Evolutionary conservation across 495 filamentous ascomycete species (phyloP).

Genomic region (Hyaloscypha finlandica): DNA sequence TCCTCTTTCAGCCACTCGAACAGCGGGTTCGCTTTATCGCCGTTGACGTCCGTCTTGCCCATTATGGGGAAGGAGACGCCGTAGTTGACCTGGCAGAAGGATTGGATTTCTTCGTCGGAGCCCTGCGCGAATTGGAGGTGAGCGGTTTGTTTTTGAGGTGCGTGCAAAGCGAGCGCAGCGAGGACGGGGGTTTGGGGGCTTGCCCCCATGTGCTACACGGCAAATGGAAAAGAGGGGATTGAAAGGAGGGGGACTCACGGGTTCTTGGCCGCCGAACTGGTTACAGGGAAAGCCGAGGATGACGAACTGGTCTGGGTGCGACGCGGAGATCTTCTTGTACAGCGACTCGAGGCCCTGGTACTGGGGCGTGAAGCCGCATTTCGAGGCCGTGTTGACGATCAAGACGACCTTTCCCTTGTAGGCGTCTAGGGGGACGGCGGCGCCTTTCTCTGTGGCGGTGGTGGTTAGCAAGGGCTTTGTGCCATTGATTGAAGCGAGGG

Average conservation of each 20-base stretch:
- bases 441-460: conserved; percentile 66
- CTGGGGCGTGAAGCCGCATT: conserved; percentile 99
- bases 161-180: not conserved
- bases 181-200: not conserved
- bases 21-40: conserved; percentile 74
- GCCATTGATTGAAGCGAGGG: not conserved
- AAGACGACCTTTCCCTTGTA: conserved; percentile 92
- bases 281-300: conserved; percentile 98
- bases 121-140: conserved; percentile 38
- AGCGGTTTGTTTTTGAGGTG: not conserved
- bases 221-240: not conserved
- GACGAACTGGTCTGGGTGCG: conserved; percentile 48
- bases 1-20: conserved; percentile 88
- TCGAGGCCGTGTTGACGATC: conserved; percentile 96
- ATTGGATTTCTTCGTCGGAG: conserved; percentile 84
- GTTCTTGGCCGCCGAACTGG: conserved; percentile 92
- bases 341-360: conserved; percentile 88
- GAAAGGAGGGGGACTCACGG: conserved; percentile 32
- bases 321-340: conserved; percentile 73
- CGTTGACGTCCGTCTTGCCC: conserved; percentile 92
- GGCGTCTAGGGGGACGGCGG: conserved; percentile 63
- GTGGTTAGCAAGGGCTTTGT: conserved; percentile 1
- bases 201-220: not conserved
- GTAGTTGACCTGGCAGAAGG: conserved; percentile 93
- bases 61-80: conserved; percentile 92